Conservation (phyloP, 441 rosid species). For the Eutrema salsugineum region DNA sequence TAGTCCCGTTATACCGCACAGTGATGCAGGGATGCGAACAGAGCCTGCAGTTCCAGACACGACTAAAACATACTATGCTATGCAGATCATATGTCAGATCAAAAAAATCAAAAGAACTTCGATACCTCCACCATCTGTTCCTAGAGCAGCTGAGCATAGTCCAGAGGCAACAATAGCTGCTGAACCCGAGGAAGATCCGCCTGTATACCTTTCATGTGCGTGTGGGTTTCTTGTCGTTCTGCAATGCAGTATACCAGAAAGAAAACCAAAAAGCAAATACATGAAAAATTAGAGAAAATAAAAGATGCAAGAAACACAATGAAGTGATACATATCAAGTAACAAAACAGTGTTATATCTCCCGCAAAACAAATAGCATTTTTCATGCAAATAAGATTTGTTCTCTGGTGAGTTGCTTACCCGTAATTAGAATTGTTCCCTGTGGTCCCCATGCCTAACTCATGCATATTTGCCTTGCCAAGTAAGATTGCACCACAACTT, state of each 20-base stretch:
- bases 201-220: slow-evolving; percentile 75
- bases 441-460: slow-evolving; percentile 91
- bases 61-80: slow-evolving; percentile 12
- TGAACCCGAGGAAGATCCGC: slow-evolving; percentile 95
- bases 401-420: slow-evolving; percentile 43
- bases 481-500: slow-evolving; percentile 72
- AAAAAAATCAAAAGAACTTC: slow-evolving; percentile 10
- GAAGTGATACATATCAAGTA: slow-evolving; percentile 2
- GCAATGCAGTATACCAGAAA: slow-evolving; percentile 26
- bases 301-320: background rate
- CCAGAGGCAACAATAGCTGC: slow-evolving; percentile 93
- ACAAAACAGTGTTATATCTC: background rate
- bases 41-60: slow-evolving; percentile 60
- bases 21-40: slow-evolving; percentile 76
- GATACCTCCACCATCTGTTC: slow-evolving; percentile 96
- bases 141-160: slow-evolving; percentile 85
- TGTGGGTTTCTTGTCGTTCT: slow-evolving; percentile 92
- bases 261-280: background rate
- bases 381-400: slow-evolving; percentile 2
- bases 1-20: slow-evolving; percentile 85
- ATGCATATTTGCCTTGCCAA: slow-evolving; percentile 97
- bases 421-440: slow-evolving; percentile 85
- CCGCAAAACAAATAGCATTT: background rate
- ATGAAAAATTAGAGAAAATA: background rate
- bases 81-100: background rate